phyloP scores from a whole-genome alignment of 2,329 filamentous ascomycete species.

The Exophiala sp. region DNA sequence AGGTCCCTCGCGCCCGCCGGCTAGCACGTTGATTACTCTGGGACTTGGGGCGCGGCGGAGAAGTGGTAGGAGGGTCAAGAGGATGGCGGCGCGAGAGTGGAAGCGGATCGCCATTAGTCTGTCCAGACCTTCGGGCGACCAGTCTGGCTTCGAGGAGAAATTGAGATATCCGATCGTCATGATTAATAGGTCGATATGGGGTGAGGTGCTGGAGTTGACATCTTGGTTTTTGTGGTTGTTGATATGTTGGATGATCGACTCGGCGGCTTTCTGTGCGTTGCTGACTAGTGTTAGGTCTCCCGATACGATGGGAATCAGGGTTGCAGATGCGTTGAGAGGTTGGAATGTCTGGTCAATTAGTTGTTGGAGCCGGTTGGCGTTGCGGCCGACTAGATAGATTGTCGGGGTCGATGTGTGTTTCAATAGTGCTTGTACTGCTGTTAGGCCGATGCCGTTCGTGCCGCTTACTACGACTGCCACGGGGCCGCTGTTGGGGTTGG shows the following conservation, averaged over 20 bases:
- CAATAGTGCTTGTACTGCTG: conserved; percentile 14
- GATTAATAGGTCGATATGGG: conserved; percentile 18
- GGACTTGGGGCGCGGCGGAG: conserved; percentile 15
- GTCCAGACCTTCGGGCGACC: conserved; percentile 52
- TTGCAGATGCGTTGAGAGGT: conserved; percentile 9
- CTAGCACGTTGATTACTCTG: conserved; percentile 53
- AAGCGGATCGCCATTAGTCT: conserved; percentile 48
- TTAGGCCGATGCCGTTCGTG: conserved; percentile 20
- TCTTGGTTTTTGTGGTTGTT: neutral
- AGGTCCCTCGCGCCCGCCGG: conserved; percentile 48
- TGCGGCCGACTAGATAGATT: conserved; percentile 19
- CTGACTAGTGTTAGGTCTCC: conserved; percentile 15
- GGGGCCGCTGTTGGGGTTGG: conserved; percentile 5
- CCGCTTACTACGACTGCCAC: conserved; percentile 13
- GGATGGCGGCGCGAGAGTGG: conserved; percentile 55
- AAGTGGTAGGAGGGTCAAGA: conserved; percentile 51
- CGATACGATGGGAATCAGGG: conserved; percentile 11
- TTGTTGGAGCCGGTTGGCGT: neutral
- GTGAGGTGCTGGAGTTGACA: neutral
- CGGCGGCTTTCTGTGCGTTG: conserved; percentile 13
- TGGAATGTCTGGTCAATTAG: conserved; percentile 6
- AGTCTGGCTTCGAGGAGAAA: conserved; percentile 36
- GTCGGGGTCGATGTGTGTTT: conserved; percentile 17
- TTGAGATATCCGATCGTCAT: conserved; percentile 17
- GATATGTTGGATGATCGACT: neutral